Conservation (phyloP, 257 asterid species). For the Apocynum venetum region DNA sequence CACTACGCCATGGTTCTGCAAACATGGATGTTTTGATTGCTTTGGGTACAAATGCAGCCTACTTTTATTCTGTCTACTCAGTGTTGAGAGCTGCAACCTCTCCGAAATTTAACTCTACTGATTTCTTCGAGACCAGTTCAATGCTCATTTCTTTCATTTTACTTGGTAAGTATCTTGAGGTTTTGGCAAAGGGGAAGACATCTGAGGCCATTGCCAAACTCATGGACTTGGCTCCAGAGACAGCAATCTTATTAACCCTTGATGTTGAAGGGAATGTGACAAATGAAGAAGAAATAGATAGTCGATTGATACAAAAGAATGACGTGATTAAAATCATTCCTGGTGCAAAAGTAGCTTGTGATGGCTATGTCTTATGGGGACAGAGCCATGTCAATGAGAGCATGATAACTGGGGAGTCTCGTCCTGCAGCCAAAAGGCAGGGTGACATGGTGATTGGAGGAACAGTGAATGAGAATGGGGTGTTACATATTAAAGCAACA, state of each 20-base stretch:
- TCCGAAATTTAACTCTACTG: slow-evolving; percentile 30
- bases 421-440: slow-evolving; percentile 54
- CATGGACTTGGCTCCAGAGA: slow-evolving; percentile 60
- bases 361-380: slow-evolving; percentile 62
- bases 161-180: slow-evolving; percentile 42
- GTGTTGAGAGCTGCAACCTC: slow-evolving; percentile 43
- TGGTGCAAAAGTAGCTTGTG: slow-evolving; percentile 73
- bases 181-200: slow-evolving; percentile 43
- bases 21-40: slow-evolving; percentile 49
- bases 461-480: slow-evolving; percentile 63
- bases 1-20: slow-evolving; percentile 37
- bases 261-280: slow-evolving; percentile 40
- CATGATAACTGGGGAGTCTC: slow-evolving; percentile 62
- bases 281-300: slow-evolving; percentile 61
- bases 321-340: slow-evolving; percentile 61
- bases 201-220: slow-evolving; percentile 54
- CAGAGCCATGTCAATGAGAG: slow-evolving; percentile 44
- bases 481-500: slow-evolving; percentile 53
- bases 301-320: slow-evolving; percentile 57
- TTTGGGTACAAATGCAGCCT: slow-evolving; percentile 47
- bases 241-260: slow-evolving; percentile 26
- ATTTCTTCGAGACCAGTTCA: slow-evolving; percentile 46
- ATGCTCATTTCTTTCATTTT: slow-evolving; percentile 45
- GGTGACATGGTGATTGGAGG: slow-evolving; percentile 72
- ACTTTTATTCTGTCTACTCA: slow-evolving; percentile 43